Percentiles rank a stretch among this genome's conserved stretches.
Conservation (phyloP, 371 early-diverging fungal species). For the Lichtheimia corymbifera region DNA sequence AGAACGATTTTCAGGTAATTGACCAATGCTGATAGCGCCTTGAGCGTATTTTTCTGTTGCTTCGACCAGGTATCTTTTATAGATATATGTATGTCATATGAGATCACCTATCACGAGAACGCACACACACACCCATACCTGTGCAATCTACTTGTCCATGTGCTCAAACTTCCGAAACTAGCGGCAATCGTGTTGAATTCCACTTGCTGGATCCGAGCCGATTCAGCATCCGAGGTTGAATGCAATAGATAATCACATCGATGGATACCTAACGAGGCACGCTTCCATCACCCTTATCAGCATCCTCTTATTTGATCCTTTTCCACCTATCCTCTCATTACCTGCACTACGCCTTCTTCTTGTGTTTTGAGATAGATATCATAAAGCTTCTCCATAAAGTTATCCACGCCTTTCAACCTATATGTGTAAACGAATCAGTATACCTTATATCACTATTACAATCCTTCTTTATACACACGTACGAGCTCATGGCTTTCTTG, state of each 20-base stretch:
- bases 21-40: slow-evolving; percentile 41
- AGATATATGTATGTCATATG: neutral
- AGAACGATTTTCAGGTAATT: slow-evolving; percentile 76
- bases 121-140: slow-evolving; percentile 40
- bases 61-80: slow-evolving; percentile 56
- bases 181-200: slow-evolving; percentile 96
- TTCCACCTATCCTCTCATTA: slow-evolving; percentile 15
- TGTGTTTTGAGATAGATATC: slow-evolving; percentile 72
- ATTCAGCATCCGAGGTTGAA: slow-evolving; percentile 42
- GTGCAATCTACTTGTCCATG: slow-evolving; percentile 78
- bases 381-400: slow-evolving; percentile 79
- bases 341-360: slow-evolving; percentile 66
- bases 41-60: slow-evolving; percentile 57
- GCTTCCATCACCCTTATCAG: slow-evolving; percentile 31
- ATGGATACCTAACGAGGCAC: slow-evolving; percentile 80
- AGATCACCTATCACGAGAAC: too few species aligned
- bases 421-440: slow-evolving; percentile 1
- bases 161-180: slow-evolving; percentile 87
- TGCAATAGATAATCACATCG: slow-evolving; percentile 96
- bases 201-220: slow-evolving; percentile 82
- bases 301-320: neutral
- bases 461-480: neutral
- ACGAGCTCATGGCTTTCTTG: slow-evolving; percentile 72
- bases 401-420: slow-evolving; percentile 81
- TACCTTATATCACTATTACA: neutral